phyloP scores from a whole-genome alignment of 345 rosid species.

The Citrus unshiu region DNA sequence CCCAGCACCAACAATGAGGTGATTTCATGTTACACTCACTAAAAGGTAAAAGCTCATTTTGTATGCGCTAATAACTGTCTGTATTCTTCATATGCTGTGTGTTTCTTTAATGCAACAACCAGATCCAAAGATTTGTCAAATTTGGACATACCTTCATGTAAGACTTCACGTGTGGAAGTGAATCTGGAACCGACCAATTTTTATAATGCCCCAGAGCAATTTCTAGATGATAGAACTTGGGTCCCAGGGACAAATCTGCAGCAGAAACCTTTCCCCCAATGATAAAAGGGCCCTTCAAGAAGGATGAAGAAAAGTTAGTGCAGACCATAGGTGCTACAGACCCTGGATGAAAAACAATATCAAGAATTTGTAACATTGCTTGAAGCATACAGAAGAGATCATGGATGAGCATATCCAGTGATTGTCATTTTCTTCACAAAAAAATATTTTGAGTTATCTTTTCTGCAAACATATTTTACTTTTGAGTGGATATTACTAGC shows the following conservation, averaged over 20 bases:
- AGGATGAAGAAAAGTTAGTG: neutral
- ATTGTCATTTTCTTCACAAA: neutral
- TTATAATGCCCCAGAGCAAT: conserved; percentile 85
- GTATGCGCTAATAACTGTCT: neutral
- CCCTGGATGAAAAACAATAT: neutral
- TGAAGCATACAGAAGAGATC: neutral
- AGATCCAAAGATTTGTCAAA: neutral
- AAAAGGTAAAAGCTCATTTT: neutral
- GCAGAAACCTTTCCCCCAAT: conserved; percentile 82
- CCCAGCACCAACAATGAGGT: neutral
- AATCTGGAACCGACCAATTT: conserved; percentile 81
- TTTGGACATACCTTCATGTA: conserved; percentile 66
- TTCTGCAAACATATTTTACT: neutral
- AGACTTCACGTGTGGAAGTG: conserved; percentile 58
- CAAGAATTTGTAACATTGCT: neutral
- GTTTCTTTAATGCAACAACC: neutral
- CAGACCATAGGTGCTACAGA: neutral
- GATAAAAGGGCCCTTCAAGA: conserved; percentile 76
- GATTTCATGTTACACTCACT: neutral
- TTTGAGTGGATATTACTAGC: neutral
- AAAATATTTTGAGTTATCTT: neutral
- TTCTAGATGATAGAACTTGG: conserved; percentile 77
- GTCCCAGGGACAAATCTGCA: conserved; percentile 78
- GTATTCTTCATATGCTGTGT: neutral
- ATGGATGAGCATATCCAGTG: neutral